These are phyloP conservation scores for Phialemoniopsis sp. DNA, from an alignment of 2,329 filamentous ascomycete genomes.

Conservation along the genomic window DNA sequence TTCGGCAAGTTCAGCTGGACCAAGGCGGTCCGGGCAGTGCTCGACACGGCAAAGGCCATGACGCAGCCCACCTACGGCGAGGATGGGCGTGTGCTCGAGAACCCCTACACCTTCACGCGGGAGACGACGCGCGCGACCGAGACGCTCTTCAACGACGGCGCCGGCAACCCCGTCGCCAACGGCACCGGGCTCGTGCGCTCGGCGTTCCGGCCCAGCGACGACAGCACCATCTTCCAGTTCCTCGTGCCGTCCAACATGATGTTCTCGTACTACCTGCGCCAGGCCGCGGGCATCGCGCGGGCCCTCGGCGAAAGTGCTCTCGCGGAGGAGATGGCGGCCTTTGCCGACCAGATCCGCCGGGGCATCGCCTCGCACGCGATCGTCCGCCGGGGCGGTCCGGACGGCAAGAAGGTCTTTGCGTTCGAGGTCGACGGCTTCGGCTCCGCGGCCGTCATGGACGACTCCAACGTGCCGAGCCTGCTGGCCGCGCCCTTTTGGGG, in stretches of 20 bases:
- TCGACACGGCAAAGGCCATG: slow-evolving; percentile 67
- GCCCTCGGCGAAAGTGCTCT: slow-evolving; percentile 24
- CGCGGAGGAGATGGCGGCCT: slow-evolving; percentile 50
- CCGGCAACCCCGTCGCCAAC: slow-evolving; percentile 74
- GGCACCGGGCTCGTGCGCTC: slow-evolving; percentile 80
- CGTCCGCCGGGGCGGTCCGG: slow-evolving; percentile 25
- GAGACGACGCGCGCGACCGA: slow-evolving; percentile 71
- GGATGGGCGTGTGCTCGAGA: slow-evolving; percentile 48
- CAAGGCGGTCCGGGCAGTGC: slow-evolving; percentile 63
- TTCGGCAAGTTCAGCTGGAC: slow-evolving; percentile 74
- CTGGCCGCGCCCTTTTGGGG: slow-evolving; percentile 58
- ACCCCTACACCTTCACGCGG: slow-evolving; percentile 74
- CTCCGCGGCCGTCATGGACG: slow-evolving; percentile 57
- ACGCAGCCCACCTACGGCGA: slow-evolving; percentile 68
- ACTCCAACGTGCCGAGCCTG: slow-evolving; percentile 62
- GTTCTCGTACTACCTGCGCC: slow-evolving; percentile 61
- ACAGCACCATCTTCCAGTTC: slow-evolving; percentile 80
- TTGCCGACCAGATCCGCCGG: slow-evolving; percentile 45
- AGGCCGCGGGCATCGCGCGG: slow-evolving; percentile 40
- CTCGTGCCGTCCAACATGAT: slow-evolving; percentile 90
- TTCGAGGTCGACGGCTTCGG: slow-evolving; percentile 72
- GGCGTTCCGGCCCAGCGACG: slow-evolving; percentile 87
- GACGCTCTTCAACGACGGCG: slow-evolving; percentile 71
- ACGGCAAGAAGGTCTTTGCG: slow-evolving; percentile 47
- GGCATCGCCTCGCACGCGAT: slow-evolving; percentile 36